Evolutionary conservation across 2,329 filamentous ascomycete genomes (phyloP), one percentile per base, ranked within the genome.

Genomic region (Aureobasidium musti): DNA sequence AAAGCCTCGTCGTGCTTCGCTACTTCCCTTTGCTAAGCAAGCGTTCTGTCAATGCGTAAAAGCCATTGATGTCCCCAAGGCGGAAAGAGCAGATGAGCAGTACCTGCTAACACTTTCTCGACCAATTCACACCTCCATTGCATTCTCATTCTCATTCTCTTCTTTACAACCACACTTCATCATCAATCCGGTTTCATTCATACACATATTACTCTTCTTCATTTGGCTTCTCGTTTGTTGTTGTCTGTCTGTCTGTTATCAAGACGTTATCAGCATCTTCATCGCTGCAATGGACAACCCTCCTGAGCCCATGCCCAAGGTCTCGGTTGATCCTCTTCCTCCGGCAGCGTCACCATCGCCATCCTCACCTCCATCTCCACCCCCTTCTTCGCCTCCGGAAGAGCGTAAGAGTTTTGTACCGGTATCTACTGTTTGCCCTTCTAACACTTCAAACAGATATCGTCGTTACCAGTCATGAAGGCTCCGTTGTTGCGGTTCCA

Each of bases 271-370:
- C 33, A 28, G 21, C 19, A 47, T 37, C 63, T 17, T 64, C 61
- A 54, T 28, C 35, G 26, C 33, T n/a, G 39, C 41, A 49, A 66
- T 66, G 64, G 64, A 66, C 30, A 41, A 56, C 41, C 64, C 64
- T 59, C 63, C 63, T 57, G 64, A 66, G 23, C 64, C 64, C 5
- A 60, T 66, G 64, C 64, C 64, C 23, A 66, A 57, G 41, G 64
- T 66, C 26, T 49, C 53, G 53, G 28, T 37, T 17, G 64, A 66
- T 37, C 53, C 64, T 41, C 43, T 50, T 14, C 45, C 63, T 59
- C 53, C 53, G 52, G 30, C 64, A 45, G 41, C 33, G 26, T 47
- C 43, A 13, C 43, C 43, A 47, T 47, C 43, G 43, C 43, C 43
- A 13, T 45, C 28, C 14, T 52, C 45, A 8, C 28, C 60, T 8